Conservation (phyloP, 345 rosid genomes). For the Diplotaxis tenuifolia region DNA sequence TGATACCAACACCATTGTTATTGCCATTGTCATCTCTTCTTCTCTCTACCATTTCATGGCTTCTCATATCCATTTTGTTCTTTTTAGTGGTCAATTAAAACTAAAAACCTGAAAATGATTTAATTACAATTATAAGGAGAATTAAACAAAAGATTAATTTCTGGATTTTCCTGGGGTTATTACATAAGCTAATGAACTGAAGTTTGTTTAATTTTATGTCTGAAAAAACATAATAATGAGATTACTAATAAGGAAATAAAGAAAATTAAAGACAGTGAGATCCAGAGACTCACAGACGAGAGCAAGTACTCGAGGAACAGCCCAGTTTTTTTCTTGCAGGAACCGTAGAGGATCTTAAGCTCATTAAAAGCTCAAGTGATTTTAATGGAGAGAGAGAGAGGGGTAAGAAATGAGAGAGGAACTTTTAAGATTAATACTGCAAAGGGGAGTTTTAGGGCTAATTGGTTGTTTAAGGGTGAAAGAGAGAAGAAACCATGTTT, state of each 20-base stretch:
- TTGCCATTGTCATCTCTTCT: slow-evolving; percentile 46
- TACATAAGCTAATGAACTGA: neutral
- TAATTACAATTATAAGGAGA: slow-evolving; percentile 21
- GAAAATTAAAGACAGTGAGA: slow-evolving; percentile 6
- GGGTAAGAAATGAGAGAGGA: neutral
- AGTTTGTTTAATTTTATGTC: slow-evolving; percentile 23
- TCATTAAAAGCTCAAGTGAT: slow-evolving; percentile 30
- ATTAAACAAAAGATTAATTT: neutral
- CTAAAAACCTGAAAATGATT: neutral
- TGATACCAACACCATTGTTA: slow-evolving; percentile 26
- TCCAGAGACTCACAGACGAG: slow-evolving; percentile 33
- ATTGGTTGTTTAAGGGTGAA: neutral
- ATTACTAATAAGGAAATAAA: slow-evolving; percentile 31
- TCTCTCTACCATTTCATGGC: slow-evolving; percentile 44
- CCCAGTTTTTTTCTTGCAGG: slow-evolving; percentile 21
- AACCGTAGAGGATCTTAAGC: slow-evolving; percentile 28
- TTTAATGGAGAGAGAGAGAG: slow-evolving; percentile 37
- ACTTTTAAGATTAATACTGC: slow-evolving; percentile 24
- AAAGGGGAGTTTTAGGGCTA: slow-evolving; percentile 17
- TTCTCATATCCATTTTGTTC: slow-evolving; percentile 35
- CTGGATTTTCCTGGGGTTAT: neutral
- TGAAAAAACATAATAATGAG: slow-evolving; percentile 36
- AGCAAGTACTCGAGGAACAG: slow-evolving; percentile 28
- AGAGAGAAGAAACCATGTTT: slow-evolving; percentile 35
- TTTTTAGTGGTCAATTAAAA: neutral